Evolutionary conservation across 2,329 filamentous ascomycete species (phyloP).

Genomic region (Sclerotinia nivalis): DNA sequence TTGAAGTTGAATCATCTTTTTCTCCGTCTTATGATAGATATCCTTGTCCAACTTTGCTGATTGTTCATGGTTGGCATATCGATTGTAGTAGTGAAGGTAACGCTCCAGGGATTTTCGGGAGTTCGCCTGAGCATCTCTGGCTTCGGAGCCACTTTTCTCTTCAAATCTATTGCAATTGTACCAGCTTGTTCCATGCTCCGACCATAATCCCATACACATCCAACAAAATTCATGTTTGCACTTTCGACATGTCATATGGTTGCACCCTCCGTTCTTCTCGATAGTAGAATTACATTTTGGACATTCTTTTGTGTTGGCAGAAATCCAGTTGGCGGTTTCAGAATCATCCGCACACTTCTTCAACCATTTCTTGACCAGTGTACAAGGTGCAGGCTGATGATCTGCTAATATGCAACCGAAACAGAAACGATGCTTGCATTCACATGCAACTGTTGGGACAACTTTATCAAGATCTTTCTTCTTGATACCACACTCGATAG

Average conservation of each 20-base stretch:
- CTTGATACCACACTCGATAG: conserved; percentile 84
- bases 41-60: conserved; percentile 96
- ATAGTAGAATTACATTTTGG: conserved; percentile 96
- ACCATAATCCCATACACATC: conserved; percentile 99
- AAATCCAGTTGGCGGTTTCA: conserved; percentile 99
- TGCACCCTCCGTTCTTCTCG: conserved; percentile 97
- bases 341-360: conserved; percentile 99
- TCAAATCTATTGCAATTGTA: conserved; percentile 99
- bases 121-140: conserved; percentile 86
- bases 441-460: conserved; percentile 87
- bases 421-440: conserved; percentile 85
- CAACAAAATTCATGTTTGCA: conserved; percentile 98
- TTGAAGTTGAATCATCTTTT: conserved; percentile 97
- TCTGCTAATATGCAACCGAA: conserved; percentile 90
- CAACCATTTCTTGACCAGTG: conserved; percentile 89
- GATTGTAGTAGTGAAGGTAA: conserved; percentile 99
- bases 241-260: conserved; percentile 97
- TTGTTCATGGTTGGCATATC: conserved; percentile 98
- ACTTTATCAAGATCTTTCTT: conserved; percentile 80
- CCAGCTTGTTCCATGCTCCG: conserved; percentile 97
- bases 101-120: conserved; percentile 88
- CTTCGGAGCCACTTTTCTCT: conserved; percentile 90
- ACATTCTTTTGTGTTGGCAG: conserved; percentile 97
- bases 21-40: conserved; percentile 92
- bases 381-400: conserved; percentile 90